Percentiles rank a stretch among this genome's conserved stretches.
Conservation (phyloP, 2,329 filamentous ascomycete species). For the Chaetomium strumarium region DNA sequence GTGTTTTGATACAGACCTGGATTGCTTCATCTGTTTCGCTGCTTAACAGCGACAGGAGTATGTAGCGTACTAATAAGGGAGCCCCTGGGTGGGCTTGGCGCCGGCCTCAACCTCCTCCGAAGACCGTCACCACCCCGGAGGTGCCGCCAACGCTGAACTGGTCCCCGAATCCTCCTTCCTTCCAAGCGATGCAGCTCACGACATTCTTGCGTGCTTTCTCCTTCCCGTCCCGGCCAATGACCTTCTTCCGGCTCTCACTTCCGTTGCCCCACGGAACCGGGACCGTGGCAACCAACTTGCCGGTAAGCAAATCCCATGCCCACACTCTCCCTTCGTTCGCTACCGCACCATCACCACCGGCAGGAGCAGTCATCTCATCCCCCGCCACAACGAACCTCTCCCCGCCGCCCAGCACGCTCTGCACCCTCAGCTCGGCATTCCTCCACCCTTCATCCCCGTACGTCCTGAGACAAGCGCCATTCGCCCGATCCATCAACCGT, state of each 20-base stretch:
- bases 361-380: slow-evolving; percentile 54
- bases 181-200: slow-evolving; percentile 58
- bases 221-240: slow-evolving; percentile 54
- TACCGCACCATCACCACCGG: slow-evolving; percentile 23
- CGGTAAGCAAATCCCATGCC: slow-evolving; percentile 80
- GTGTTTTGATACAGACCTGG: too few species aligned
- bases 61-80: too few species aligned
- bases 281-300: slow-evolving; percentile 59
- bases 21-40: too few species aligned
- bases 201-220: slow-evolving; percentile 55
- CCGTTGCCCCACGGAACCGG: slow-evolving; percentile 50
- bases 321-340: slow-evolving; percentile 56
- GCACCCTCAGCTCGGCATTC: slow-evolving; percentile 68
- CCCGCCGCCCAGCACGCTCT: slow-evolving; percentile 66
- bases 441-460: slow-evolving; percentile 55
- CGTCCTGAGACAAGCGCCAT: slow-evolving; percentile 65
- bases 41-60: too few species aligned
- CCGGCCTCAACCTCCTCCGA: slow-evolving; percentile 34
- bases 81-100: too few species aligned
- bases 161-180: slow-evolving; percentile 55
- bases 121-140: slow-evolving; percentile 60
- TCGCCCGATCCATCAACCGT: slow-evolving; percentile 72
- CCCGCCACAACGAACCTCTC: slow-evolving; percentile 77
- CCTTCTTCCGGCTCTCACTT: slow-evolving; percentile 42
- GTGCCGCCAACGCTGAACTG: slow-evolving; percentile 62